Evolutionary conservation across 768 basidiomycete genomes (phyloP).

Genomic region (Chalciporus chontae): DNA sequence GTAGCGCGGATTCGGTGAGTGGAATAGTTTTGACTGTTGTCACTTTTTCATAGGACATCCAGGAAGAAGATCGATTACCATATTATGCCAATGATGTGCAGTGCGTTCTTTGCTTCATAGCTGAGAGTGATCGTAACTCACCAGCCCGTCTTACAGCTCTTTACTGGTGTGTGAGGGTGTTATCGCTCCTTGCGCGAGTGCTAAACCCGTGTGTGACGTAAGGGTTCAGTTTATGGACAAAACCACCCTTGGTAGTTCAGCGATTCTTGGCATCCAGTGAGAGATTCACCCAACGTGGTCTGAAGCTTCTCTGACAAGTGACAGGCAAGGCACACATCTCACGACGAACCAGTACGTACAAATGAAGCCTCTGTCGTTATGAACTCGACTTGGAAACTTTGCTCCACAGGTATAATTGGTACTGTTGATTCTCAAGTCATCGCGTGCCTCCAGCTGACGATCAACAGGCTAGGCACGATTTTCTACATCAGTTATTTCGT

Average conservation of each 20-base stretch:
- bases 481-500: conserved; percentile 69
- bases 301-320: background rate
- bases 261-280: conserved; percentile 69
- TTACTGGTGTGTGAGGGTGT: conserved; percentile 41
- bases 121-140: background rate
- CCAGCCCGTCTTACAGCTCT: conserved; percentile 35
- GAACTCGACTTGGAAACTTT: background rate
- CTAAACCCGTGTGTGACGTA: background rate
- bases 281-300: conserved; percentile 10
- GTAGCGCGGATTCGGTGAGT: conserved; percentile 48
- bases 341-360: conserved; percentile 57
- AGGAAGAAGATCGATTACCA: conserved; percentile 64
- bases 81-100: conserved; percentile 69
- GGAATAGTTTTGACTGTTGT: background rate
- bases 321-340: conserved; percentile 57
- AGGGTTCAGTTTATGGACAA: conserved; percentile 84
- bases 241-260: conserved; percentile 61
- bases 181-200: background rate
- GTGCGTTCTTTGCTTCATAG: conserved; percentile 37
- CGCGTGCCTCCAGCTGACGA: background rate
- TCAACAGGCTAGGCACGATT: conserved; percentile 64
- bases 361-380: background rate
- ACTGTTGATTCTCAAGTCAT: background rate
- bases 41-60: background rate
- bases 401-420: conserved; percentile 61